Evolutionary conservation across 352 stramenopile species (phyloP).

Genomic region (Globisporangium rhizosaccharum): DNA sequence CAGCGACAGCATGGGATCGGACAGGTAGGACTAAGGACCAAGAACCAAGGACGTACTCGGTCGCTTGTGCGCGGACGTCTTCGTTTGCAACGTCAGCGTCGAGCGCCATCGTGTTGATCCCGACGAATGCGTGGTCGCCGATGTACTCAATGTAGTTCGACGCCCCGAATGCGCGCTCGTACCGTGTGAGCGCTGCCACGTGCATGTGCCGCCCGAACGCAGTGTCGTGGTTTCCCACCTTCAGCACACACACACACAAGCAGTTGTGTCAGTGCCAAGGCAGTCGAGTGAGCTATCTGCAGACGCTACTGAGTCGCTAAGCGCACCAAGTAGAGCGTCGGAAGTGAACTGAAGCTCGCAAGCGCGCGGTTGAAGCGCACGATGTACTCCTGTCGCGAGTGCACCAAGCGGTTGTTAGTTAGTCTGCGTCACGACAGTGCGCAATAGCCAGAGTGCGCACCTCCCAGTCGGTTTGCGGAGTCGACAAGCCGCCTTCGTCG

Average conservation of each 20-base stretch:
- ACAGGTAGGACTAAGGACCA: neutral
- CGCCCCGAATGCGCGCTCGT: constrained; percentile 51
- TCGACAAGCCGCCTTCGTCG: constrained; percentile 60
- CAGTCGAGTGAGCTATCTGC: neutral
- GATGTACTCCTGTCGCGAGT: constrained; percentile 33
- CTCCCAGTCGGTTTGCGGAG: constrained; percentile 41
- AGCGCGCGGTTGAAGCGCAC: constrained; percentile 43
- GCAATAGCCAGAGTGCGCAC: constrained; percentile 9
- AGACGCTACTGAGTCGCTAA: neutral
- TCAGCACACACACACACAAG: neutral
- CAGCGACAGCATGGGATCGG: too few relatives aligned
- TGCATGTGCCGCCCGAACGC: constrained; percentile 51
- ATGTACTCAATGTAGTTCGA: constrained; percentile 50
- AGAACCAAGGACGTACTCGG: constrained; percentile 24
- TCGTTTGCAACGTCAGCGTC: constrained; percentile 46
- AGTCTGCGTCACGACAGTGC: neutral
- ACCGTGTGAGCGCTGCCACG: constrained; percentile 35
- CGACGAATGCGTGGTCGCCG: constrained; percentile 48
- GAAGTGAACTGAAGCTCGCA: constrained; percentile 26
- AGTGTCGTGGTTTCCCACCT: constrained; percentile 79
- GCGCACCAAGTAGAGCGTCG: constrained; percentile 53
- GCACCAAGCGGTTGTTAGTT: neutral
- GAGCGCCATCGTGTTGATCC: constrained; percentile 76
- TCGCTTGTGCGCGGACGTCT: constrained; percentile 43
- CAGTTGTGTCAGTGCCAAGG: neutral